Percentiles rank a stretch among this genome's conserved stretches.
phyloP scores from a whole-genome alignment of 2,329 filamentous ascomycete genomes.

The Rutstroemia sp. region DNA sequence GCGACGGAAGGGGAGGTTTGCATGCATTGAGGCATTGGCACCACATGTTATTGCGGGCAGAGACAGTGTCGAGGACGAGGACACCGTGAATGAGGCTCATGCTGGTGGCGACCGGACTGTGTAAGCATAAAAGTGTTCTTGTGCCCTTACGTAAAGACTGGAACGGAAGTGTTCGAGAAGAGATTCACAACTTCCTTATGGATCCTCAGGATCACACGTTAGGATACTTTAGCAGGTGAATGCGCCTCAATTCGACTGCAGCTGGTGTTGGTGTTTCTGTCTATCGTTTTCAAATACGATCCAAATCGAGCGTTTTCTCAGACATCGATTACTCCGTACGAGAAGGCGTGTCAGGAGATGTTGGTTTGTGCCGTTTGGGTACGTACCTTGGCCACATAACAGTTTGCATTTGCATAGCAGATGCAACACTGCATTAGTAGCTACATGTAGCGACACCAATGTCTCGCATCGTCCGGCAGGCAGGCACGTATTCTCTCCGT shows the following conservation, averaged over 20 bases:
- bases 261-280: neutral
- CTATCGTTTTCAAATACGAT: too few relatives aligned
- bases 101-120: neutral
- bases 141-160: too few relatives aligned
- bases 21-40: too few relatives aligned
- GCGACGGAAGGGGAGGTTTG: too few relatives aligned
- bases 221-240: neutral
- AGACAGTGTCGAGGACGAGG: too few relatives aligned
- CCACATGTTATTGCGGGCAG: too few relatives aligned
- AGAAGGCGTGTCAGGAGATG: slow-evolving; percentile 1
- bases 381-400: neutral
- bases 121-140: neutral
- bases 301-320: too few relatives aligned
- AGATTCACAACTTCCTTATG: neutral
- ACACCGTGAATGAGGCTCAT: neutral
- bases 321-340: too few relatives aligned
- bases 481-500: too few relatives aligned
- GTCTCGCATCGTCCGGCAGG: too few relatives aligned
- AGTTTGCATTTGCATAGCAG: neutral
- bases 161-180: too few relatives aligned
- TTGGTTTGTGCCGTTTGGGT: neutral
- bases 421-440: neutral
- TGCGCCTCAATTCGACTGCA: neutral
- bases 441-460: too few relatives aligned
- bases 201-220: neutral